A percentile compares a stretch with the other conserved stretches of the same genome.
Evolutionary conservation across 2,329 filamentous ascomycete genomes (phyloP).

Genomic region (Teratosphaeria gauchensis): DNA sequence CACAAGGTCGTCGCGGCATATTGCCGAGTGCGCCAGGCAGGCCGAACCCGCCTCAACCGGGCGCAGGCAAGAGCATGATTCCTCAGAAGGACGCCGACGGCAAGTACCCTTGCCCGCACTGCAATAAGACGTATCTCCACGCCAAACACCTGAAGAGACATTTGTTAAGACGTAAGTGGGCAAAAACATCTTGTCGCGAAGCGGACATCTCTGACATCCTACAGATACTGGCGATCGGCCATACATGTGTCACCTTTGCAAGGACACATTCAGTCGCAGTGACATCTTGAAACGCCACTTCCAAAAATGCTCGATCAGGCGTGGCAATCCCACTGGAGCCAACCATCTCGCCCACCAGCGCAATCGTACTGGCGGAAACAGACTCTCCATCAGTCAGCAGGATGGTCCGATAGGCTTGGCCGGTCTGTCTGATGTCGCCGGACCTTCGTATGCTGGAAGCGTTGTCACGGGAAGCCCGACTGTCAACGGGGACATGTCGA

Average conservation of each 20-base stretch:
- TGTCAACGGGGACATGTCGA: constrained; percentile 34
- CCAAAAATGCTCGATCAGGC: constrained; percentile 94
- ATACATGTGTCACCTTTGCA: constrained; percentile 96
- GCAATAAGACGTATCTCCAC: constrained; percentile 95
- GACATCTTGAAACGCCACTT: constrained; percentile 98
- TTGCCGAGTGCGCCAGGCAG: constrained; percentile 82
- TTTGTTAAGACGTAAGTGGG: constrained; percentile 79
- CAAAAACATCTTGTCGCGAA: not conserved
- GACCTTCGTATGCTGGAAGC: constrained; percentile 15
- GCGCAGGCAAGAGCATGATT: constrained; percentile 70
- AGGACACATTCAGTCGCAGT: constrained; percentile 94
- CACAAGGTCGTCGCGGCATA: constrained; percentile 84
- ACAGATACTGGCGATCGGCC: constrained; percentile 93
- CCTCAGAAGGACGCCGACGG: constrained; percentile 93
- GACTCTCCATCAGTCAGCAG: constrained; percentile 27
- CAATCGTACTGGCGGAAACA: constrained; percentile 39
- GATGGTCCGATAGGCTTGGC: constrained; percentile 27
- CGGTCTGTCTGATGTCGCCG: constrained; percentile 14
- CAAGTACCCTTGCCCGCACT: constrained; percentile 96
- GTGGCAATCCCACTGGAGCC: constrained; percentile 89
- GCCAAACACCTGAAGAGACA: constrained; percentile 97
- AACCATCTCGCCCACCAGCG: constrained; percentile 75
- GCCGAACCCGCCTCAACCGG: constrained; percentile 63
- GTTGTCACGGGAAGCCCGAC: constrained; percentile 25
- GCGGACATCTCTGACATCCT: constrained; percentile 25